Conservation (phyloP, 768 basidiomycete species). For the Mycena latifolia region DNA sequence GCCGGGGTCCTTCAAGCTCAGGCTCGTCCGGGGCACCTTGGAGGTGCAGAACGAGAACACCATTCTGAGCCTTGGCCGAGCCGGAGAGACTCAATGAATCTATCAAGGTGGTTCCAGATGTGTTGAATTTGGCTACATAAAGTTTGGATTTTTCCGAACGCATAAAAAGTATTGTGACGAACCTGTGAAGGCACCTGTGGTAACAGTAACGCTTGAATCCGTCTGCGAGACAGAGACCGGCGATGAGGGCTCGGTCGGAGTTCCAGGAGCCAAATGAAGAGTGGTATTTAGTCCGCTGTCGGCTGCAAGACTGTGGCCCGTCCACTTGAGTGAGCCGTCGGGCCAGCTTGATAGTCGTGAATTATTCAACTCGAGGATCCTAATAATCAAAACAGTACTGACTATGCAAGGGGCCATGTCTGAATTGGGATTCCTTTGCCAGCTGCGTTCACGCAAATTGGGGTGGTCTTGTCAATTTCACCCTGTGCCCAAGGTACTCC, state of each 20-base stretch:
- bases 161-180: neutral
- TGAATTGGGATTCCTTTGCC: conserved; percentile 44
- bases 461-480: conserved; percentile 51
- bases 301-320: conserved; percentile 51
- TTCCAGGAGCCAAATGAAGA: conserved; percentile 45
- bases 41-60: conserved; percentile 46
- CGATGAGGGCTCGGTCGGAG: conserved; percentile 46
- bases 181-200: conserved; percentile 52
- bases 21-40: conserved; percentile 51
- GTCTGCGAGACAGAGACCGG: conserved; percentile 47
- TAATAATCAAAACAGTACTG: conserved; percentile 18
- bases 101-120: conserved; percentile 47
- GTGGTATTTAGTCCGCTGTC: conserved; percentile 40
- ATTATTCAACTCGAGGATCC: neutral
- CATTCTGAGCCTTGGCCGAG: conserved; percentile 44
- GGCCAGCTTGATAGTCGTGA: conserved; percentile 46
- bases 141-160: neutral
- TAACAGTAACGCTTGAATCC: conserved; percentile 42
- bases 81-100: conserved; percentile 45
- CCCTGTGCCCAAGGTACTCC: conserved; percentile 53
- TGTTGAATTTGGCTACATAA: conserved; percentile 45
- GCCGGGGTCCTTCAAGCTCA: conserved; percentile 42
- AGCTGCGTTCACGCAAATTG: conserved; percentile 38
- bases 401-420: conserved; percentile 55
- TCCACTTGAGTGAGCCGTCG: conserved; percentile 55